These are phyloP conservation scores for Monosporascus cannonballus DNA, from an alignment of 2,329 filamentous ascomycete genomes.

Conservation along the genomic window DNA sequence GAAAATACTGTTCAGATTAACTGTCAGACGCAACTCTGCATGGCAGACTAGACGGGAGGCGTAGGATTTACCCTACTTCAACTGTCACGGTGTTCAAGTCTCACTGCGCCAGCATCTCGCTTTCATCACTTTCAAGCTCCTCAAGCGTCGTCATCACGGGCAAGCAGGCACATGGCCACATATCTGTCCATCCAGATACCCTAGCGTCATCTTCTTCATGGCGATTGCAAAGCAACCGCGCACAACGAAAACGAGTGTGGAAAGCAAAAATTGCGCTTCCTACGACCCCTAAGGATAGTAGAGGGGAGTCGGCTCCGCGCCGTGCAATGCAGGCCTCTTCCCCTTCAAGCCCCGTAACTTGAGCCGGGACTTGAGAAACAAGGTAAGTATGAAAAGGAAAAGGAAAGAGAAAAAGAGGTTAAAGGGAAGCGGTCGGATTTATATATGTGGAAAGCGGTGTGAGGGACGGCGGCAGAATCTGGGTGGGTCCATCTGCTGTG, in stretches of 20 bases:
- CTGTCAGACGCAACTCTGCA: too few relatives aligned
- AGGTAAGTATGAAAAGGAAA: conserved; percentile 42
- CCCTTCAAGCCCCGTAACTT: conserved; percentile 32
- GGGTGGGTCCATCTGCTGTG: neutral
- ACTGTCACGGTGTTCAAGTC: too few relatives aligned
- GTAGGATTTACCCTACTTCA: too few relatives aligned
- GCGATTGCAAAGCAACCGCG: conserved; percentile 25
- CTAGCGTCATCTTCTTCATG: conserved; percentile 31
- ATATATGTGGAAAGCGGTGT: conserved; percentile 1
- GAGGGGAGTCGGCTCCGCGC: conserved; percentile 37
- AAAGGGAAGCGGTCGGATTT: neutral
- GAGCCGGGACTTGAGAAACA: conserved; percentile 33
- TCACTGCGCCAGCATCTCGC: too few relatives aligned
- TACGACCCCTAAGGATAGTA: conserved; percentile 42
- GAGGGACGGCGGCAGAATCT: neutral
- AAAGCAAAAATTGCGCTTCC: conserved; percentile 40
- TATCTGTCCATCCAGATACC: too few relatives aligned
- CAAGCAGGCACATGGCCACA: too few relatives aligned
- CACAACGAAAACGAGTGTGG: conserved; percentile 34
- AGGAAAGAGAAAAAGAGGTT: conserved; percentile 15
- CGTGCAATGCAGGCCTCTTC: conserved; percentile 43
- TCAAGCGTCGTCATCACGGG: too few relatives aligned
- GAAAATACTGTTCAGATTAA: too few relatives aligned
- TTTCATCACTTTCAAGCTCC: too few relatives aligned
- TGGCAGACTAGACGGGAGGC: too few relatives aligned